phyloP scores from a whole-genome alignment of 1,139 yeast species.

The Geotrichum armillariae region DNA sequence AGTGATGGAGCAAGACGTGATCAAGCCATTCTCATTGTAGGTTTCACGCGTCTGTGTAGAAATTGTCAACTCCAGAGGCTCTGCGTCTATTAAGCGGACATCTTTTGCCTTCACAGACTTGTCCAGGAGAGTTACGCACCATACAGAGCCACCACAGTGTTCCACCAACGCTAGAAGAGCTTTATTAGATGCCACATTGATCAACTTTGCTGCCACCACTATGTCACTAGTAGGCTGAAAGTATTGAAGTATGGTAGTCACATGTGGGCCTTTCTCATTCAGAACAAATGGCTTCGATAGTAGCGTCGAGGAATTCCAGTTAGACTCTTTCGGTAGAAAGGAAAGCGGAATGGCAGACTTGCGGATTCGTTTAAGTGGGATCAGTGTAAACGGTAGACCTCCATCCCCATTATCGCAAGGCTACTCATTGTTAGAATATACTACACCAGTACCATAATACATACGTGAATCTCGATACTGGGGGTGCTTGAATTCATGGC shows the following conservation, averaged over 20 bases:
- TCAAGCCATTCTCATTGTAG: background rate
- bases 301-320: background rate
- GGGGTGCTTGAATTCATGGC: conserved; percentile 2
- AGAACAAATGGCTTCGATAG: conserved; percentile 12
- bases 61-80: background rate
- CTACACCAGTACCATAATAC: background rate
- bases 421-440: too few relatives aligned
- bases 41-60: background rate
- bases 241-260: background rate
- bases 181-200: conserved; percentile 1
- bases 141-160: conserved; percentile 10
- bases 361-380: conserved; percentile 17
- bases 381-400: conserved; percentile 3
- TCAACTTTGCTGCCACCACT: conserved; percentile 14
- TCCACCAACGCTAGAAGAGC: conserved; percentile 12
- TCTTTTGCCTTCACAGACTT: conserved; percentile 12
- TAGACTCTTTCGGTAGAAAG: conserved; percentile 10
- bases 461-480: conserved; percentile 3
- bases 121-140: conserved; percentile 12
- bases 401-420: conserved; percentile 1
- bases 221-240: conserved; percentile 1
- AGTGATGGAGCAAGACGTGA: background rate
- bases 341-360: conserved; percentile 12
- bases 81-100: conserved; percentile 5
- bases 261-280: background rate